Conservation (phyloP, 441 rosid species). For the Pelargonium myrrhifolium region DNA sequence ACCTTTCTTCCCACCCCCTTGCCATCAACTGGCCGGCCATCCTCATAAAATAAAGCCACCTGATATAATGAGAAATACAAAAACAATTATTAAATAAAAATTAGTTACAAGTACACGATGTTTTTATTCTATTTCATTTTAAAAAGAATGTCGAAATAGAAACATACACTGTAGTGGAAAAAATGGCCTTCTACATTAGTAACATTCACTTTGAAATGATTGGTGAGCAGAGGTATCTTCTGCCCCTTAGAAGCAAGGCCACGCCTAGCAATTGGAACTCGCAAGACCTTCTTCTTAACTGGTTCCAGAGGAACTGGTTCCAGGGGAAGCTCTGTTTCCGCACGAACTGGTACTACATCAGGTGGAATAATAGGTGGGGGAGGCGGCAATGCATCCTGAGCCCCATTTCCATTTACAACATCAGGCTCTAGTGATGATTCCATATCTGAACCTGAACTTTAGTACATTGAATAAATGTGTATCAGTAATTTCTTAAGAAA, state of each 20-base stretch:
- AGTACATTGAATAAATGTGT: not conserved
- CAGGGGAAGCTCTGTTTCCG: slow-evolving; percentile 9
- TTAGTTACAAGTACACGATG: not conserved
- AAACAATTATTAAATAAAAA: not conserved
- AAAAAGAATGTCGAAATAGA: not conserved
- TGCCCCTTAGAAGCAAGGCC: slow-evolving; percentile 47
- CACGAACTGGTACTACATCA: slow-evolving; percentile 29
- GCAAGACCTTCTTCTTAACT: slow-evolving; percentile 33
- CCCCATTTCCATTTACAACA: slow-evolving; percentile 21
- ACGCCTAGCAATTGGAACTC: slow-evolving; percentile 45
- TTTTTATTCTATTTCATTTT: not conserved
- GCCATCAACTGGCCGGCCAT: slow-evolving; percentile 47
- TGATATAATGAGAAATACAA: slow-evolving; percentile 14
- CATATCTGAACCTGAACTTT: slow-evolving; percentile 13
- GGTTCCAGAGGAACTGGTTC: slow-evolving; percentile 30
- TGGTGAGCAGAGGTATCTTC: slow-evolving; percentile 34
- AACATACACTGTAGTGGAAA: slow-evolving; percentile 45
- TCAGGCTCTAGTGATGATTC: slow-evolving; percentile 19
- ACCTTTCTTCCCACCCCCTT: slow-evolving; percentile 49
- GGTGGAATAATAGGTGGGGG: slow-evolving; percentile 46
- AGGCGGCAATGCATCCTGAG: slow-evolving; percentile 29
- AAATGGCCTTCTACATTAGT: slow-evolving; percentile 37
- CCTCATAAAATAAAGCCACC: slow-evolving; percentile 51
- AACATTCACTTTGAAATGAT: slow-evolving; percentile 56
- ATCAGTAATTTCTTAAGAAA: not conserved